These are phyloP conservation scores for Xylaria nigripes DNA, from an alignment of 495 filamentous ascomycete genomes.

Conservation along the genomic window DNA sequence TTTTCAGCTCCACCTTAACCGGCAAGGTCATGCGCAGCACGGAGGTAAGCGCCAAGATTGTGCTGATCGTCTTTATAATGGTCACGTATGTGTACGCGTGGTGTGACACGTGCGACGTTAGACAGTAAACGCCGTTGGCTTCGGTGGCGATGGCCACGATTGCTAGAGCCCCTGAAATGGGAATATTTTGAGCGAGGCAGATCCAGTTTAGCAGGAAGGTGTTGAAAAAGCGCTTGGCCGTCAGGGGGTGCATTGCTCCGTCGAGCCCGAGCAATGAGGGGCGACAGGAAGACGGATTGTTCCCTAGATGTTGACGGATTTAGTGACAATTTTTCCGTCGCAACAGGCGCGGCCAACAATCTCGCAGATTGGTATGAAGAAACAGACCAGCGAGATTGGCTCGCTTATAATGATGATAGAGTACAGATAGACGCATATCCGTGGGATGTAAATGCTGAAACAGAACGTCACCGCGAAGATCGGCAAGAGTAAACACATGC, in stretches of 20 bases:
- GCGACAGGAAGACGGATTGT: neutral
- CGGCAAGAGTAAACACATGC: slow-evolving; percentile 5
- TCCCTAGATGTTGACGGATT: neutral
- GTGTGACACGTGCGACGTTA: slow-evolving; percentile 4
- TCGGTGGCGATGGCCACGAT: neutral
- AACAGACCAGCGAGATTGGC: slow-evolving; percentile 4
- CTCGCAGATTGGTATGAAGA: slow-evolving; percentile 10
- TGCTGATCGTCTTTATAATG: slow-evolving; percentile 9
- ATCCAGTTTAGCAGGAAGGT: neutral
- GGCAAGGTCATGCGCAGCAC: neutral
- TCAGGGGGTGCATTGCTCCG: neutral
- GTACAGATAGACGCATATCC: slow-evolving; percentile 2
- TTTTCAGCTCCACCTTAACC: neutral
- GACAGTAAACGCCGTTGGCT: slow-evolving; percentile 1
- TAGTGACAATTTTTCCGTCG: neutral
- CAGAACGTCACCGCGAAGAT: slow-evolving; percentile 4
- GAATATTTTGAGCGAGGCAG: slow-evolving; percentile 1
- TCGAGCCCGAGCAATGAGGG: neutral
- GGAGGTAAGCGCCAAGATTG: neutral
- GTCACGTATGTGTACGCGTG: slow-evolving; percentile 1
- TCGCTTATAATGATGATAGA: slow-evolving; percentile 1
- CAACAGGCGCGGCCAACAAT: slow-evolving; percentile 2
- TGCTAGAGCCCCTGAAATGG: neutral
- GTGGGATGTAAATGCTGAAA: neutral
- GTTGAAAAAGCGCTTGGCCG: neutral